These are phyloP conservation scores for Backusella mclennaniae DNA, from an alignment of 192 early-diverging fungal species.

Conservation along the genomic window DNA sequence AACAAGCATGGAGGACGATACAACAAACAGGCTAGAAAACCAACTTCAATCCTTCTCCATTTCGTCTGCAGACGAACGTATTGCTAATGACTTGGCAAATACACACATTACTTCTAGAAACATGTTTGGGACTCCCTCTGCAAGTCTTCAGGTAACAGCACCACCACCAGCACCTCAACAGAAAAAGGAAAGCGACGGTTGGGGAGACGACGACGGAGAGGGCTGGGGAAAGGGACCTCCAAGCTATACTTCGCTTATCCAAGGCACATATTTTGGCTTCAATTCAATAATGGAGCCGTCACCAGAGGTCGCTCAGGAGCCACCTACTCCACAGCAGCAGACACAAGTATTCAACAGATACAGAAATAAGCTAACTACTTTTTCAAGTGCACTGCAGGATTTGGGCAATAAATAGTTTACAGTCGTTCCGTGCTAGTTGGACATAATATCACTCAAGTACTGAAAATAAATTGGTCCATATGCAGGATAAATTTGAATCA, in stretches of 20 bases:
- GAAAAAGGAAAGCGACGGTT: background rate
- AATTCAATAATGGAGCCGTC: slow-evolving; percentile 13
- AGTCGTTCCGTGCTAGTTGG: too few relatives aligned
- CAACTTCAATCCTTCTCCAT: slow-evolving; percentile 5
- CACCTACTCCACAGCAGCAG: background rate
- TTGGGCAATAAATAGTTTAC: background rate
- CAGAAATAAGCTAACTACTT: background rate
- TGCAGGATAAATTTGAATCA: too few relatives aligned
- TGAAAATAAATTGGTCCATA: too few relatives aligned
- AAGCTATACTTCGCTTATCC: background rate
- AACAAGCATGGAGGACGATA: background rate
- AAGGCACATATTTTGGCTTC: slow-evolving; percentile 12
- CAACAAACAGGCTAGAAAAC: background rate
- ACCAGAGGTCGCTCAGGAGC: background rate
- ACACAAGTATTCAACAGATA: background rate
- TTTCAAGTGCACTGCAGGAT: background rate
- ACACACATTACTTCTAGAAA: background rate
- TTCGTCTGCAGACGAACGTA: background rate
- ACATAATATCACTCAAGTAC: too few relatives aligned
- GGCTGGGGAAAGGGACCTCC: slow-evolving; percentile 14
- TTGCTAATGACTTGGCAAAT: background rate
- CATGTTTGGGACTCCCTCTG: background rate
- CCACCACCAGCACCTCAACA: background rate
- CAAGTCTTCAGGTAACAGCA: background rate
- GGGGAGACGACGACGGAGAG: background rate